Conservation (phyloP, 352 stramenopile genomes). For the Phytophthora sansomeana region DNA sequence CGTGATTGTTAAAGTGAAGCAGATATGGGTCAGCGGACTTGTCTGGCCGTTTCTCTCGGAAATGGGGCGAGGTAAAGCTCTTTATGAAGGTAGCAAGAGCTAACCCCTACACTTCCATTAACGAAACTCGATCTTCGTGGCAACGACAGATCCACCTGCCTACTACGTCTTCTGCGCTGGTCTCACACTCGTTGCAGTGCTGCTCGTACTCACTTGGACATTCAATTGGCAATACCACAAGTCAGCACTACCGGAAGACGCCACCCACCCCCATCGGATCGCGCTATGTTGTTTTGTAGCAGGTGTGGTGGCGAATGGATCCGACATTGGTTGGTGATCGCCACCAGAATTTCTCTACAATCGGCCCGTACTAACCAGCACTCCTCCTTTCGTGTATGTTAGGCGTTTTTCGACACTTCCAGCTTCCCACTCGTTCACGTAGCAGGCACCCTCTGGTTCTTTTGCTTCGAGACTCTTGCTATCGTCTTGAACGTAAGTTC, state of each 20-base stretch:
- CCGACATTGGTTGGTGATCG: slow-evolving; percentile 30
- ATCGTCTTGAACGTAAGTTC: slow-evolving; percentile 40
- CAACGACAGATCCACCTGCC: slow-evolving; percentile 22
- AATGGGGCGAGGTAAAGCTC: slow-evolving; percentile 42
- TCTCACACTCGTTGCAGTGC: slow-evolving; percentile 41
- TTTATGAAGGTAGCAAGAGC: neutral
- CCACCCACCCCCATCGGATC: slow-evolving; percentile 14
- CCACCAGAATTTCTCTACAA: neutral
- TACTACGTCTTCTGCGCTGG: slow-evolving; percentile 61
- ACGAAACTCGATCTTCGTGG: neutral
- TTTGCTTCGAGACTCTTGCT: slow-evolving; percentile 46
- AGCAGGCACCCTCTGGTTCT: slow-evolving; percentile 48
- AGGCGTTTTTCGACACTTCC: slow-evolving; percentile 46
- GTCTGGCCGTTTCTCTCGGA: slow-evolving; percentile 56
- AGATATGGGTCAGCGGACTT: slow-evolving; percentile 49
- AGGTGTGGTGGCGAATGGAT: slow-evolving; percentile 31
- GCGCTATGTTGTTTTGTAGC: slow-evolving; percentile 21
- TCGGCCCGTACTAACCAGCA: neutral
- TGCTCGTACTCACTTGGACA: slow-evolving; percentile 42
- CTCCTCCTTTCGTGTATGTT: neutral
- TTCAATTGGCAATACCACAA: slow-evolving; percentile 48
- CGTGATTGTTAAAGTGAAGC: slow-evolving; percentile 49
- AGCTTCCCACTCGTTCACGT: slow-evolving; percentile 35
- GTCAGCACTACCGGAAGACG: slow-evolving; percentile 18
- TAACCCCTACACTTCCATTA: neutral